These are phyloP conservation scores for Globisporangium echinulatum DNA, from an alignment of 352 stramenopile species.

Conservation along the genomic window DNA sequence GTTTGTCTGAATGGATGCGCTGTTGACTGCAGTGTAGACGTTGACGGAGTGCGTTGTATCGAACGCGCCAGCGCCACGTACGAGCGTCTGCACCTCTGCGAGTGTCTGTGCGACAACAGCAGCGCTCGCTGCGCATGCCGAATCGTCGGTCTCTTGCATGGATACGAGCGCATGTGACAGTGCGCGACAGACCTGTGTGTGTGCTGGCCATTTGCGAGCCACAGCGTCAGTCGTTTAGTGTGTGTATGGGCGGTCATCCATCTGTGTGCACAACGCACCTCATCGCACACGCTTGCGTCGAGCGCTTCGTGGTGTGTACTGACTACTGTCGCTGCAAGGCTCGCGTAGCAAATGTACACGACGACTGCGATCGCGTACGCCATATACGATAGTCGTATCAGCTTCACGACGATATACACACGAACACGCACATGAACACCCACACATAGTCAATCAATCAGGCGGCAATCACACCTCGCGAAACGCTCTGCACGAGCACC, in stretches of 20 bases:
- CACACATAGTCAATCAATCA: neutral
- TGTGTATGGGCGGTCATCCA: neutral
- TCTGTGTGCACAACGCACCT: neutral
- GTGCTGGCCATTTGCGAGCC: neutral
- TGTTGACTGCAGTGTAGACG: neutral
- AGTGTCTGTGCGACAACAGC: constrained; percentile 4
- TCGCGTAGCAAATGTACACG: constrained; percentile 4
- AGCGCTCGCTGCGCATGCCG: constrained; percentile 1
- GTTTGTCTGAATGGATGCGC: neutral
- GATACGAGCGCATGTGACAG: neutral
- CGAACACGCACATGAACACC: too few species aligned
- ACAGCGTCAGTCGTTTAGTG: neutral
- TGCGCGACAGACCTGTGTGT: neutral
- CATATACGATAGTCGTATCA: neutral
- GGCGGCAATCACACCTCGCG: constrained; percentile 4
- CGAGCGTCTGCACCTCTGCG: constrained; percentile 4
- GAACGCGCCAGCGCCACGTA: neutral
- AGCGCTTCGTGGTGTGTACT: neutral
- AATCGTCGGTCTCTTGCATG: constrained; percentile 1
- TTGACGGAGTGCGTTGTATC: neutral
- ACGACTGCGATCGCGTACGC: neutral
- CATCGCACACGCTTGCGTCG: constrained; percentile 1
- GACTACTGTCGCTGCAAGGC: neutral
- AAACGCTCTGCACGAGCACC: constrained; percentile 4
- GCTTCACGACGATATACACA: neutral